Conservation (phyloP, 1,284 basidiomycete genomes). For the Ceratobasidium sp. region DNA sequence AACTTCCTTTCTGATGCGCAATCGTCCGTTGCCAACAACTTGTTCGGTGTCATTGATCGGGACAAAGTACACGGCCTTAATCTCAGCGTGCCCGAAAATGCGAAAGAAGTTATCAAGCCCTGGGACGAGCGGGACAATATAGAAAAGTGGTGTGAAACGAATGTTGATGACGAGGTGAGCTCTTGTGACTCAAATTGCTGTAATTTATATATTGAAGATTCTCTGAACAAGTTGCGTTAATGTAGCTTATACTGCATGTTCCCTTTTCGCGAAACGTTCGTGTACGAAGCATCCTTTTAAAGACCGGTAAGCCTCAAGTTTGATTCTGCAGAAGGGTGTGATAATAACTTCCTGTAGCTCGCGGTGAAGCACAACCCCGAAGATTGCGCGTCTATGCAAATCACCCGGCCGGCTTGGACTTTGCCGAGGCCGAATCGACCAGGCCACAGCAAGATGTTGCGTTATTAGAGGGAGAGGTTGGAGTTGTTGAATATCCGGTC, state of each 20-base stretch:
- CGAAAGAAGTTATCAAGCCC: slow-evolving; percentile 78
- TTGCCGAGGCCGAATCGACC: slow-evolving; percentile 74
- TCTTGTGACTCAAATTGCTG: not conserved
- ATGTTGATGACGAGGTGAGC: slow-evolving; percentile 82
- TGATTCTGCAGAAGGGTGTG: not conserved
- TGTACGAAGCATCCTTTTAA: slow-evolving; percentile 77
- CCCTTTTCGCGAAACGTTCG: slow-evolving; percentile 84
- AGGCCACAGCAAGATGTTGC: slow-evolving; percentile 78
- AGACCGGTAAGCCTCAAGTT: slow-evolving; percentile 68
- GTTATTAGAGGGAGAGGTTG: slow-evolving; percentile 75
- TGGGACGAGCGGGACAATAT: slow-evolving; percentile 83
- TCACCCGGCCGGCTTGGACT: slow-evolving; percentile 79
- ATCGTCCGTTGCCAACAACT: slow-evolving; percentile 65
- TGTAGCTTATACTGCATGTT: slow-evolving; percentile 80
- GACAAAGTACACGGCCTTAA: slow-evolving; percentile 86
- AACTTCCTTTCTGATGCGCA: slow-evolving; percentile 29
- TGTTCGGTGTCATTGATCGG: slow-evolving; percentile 75
- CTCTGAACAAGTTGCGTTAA: slow-evolving; percentile 42
- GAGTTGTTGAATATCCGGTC: slow-evolving; percentile 80
- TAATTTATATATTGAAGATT: slow-evolving; percentile 28
- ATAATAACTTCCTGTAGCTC: slow-evolving; percentile 47
- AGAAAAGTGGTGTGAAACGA: slow-evolving; percentile 73
- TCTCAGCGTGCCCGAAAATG: slow-evolving; percentile 79
- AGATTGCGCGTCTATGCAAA: slow-evolving; percentile 79
- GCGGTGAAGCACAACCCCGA: slow-evolving; percentile 75